Conservation (phyloP, 1,284 basidiomycete species). For the Trichosporon faecale region DNA sequence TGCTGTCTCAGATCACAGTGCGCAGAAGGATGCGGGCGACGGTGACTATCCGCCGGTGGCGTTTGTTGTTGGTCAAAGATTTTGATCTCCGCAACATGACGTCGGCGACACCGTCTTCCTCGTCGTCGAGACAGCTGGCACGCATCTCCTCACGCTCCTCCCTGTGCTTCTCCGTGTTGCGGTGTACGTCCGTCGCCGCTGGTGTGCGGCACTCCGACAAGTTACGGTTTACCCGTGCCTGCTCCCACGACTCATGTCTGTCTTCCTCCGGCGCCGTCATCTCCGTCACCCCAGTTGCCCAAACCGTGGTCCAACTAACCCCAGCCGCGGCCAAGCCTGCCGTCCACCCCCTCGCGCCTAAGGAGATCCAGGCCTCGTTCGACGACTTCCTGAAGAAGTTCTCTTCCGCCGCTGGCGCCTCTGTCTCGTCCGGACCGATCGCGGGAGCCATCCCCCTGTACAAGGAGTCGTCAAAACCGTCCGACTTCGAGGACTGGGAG, state of each 20-base stretch:
- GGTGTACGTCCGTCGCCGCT: background rate
- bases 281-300: background rate
- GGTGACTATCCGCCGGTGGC: background rate
- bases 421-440: constrained; percentile 31
- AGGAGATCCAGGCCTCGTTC: constrained; percentile 65
- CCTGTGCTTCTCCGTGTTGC: background rate
- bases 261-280: constrained; percentile 16
- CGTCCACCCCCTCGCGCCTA: constrained; percentile 72
- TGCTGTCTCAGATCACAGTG: background rate
- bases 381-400: constrained; percentile 60
- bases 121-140: too few relatives aligned
- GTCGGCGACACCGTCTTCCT: background rate
- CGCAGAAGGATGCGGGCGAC: background rate
- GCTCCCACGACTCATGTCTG: background rate
- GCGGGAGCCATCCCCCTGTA: constrained; percentile 23
- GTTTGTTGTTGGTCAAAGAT: constrained; percentile 4
- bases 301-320: background rate
- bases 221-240: background rate
- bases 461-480: constrained; percentile 40
- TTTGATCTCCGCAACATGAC: background rate
- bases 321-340: constrained; percentile 62
- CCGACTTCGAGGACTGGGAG: constrained; percentile 67
- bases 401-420: constrained; percentile 11
- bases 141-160: background rate
- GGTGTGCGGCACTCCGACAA: too few relatives aligned